These are phyloP conservation scores for Colletotrichum tofieldiae DNA, from an alignment of 2,329 filamentous ascomycete species.

Conservation along the genomic window DNA sequence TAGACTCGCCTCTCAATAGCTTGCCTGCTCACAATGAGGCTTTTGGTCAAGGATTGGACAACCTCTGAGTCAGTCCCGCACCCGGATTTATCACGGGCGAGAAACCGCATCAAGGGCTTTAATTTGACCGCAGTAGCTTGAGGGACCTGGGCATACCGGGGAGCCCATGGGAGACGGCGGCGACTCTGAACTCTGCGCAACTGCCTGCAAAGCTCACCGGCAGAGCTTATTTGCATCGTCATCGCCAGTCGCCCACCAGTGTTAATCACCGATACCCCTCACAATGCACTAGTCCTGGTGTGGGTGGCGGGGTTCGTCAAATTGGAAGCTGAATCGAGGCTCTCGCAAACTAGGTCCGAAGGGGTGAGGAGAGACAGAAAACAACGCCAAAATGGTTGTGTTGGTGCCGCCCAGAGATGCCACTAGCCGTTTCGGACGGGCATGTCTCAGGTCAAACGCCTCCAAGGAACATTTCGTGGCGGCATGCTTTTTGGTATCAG, in stretches of 20 bases:
- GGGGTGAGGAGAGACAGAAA: constrained; percentile 11
- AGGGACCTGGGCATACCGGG: not conserved
- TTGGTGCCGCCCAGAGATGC: not conserved
- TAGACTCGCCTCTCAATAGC: not conserved
- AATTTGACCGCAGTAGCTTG: constrained; percentile 3
- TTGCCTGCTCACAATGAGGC: not conserved
- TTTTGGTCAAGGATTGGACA: constrained; percentile 28
- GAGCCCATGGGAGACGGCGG: constrained; percentile 15
- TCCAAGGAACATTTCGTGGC: constrained; percentile 9
- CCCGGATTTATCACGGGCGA: not conserved
- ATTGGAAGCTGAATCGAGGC: constrained; percentile 3
- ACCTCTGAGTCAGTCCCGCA: constrained; percentile 11
- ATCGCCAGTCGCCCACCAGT: constrained; percentile 19
- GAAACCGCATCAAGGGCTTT: not conserved
- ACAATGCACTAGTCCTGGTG: constrained; percentile 16
- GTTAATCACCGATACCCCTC: constrained; percentile 10
- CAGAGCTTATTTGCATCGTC: constrained; percentile 11
- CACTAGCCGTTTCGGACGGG: constrained; percentile 33
- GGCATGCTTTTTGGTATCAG: constrained; percentile 28
- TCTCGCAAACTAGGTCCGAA: constrained; percentile 21
- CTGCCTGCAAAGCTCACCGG: constrained; percentile 19
- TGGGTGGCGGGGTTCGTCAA: not conserved
- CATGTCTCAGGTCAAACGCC: constrained; percentile 36
- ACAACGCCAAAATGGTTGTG: constrained; percentile 25
- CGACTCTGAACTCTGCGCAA: constrained; percentile 25